Conservation (phyloP, 2,329 filamentous ascomycete genomes). For the Aspergillus niger region DNA sequence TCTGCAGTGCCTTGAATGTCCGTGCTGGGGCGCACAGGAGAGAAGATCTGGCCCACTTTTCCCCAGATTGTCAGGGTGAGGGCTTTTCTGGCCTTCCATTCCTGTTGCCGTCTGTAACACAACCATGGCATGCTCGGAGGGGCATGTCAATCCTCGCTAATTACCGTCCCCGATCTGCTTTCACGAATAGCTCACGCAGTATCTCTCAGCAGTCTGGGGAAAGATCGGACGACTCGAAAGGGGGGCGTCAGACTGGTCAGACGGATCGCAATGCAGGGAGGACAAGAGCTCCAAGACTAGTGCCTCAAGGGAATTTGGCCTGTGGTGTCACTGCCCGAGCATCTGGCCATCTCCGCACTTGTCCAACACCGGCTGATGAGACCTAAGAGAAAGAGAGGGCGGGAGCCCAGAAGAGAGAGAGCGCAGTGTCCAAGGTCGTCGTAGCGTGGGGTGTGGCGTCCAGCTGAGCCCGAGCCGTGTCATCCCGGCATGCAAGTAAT, state of each 20-base stretch:
- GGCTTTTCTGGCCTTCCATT: constrained; percentile 1
- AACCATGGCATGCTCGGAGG: not conserved
- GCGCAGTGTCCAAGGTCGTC: constrained; percentile 3
- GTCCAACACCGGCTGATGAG: constrained; percentile 11
- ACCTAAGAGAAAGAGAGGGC: not conserved
- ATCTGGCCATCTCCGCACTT: constrained; percentile 16
- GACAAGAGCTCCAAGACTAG: constrained; percentile 1
- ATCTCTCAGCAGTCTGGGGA: not conserved
- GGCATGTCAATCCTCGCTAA: not conserved
- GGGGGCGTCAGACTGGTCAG: not conserved
- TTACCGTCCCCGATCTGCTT: constrained; percentile 1
- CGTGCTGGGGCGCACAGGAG: constrained; percentile 19
- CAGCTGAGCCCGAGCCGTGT: constrained; percentile 27
- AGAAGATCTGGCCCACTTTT: constrained; percentile 27
- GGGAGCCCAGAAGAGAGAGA: no score
- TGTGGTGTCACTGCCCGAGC: constrained; percentile 22
- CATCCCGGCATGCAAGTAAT: constrained; percentile 26
- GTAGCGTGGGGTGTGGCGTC: constrained; percentile 27
- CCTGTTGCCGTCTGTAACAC: not conserved
- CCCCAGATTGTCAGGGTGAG: constrained; percentile 24
- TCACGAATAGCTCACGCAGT: not conserved
- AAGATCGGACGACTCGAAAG: not conserved
- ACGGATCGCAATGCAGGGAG: constrained; percentile 18
- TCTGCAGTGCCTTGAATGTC: constrained; percentile 15
- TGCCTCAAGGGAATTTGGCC: constrained; percentile 15